phyloP scores from a whole-genome alignment of 345 rosid species.

The Euphorbia peplus region DNA sequence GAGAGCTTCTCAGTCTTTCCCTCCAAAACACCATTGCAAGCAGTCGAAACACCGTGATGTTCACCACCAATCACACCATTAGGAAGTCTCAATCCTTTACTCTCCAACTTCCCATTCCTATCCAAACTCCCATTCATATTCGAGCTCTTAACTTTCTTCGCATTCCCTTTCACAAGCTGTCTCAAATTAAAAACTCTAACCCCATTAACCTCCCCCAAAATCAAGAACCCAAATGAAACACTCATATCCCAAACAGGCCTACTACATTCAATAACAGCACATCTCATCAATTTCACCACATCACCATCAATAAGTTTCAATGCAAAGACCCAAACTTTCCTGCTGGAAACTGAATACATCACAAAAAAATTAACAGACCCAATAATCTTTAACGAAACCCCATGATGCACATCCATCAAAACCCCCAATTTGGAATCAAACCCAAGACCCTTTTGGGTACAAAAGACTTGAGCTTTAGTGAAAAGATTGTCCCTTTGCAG shows the following conservation, averaged over 20 bases:
- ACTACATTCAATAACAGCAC: constrained; percentile 63
- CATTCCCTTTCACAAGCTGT: constrained; percentile 49
- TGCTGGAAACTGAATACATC: constrained; percentile 54
- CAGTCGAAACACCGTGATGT: constrained; percentile 15
- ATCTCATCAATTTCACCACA: constrained; percentile 63
- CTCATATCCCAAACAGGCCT: constrained; percentile 61
- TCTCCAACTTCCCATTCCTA: constrained; percentile 29
- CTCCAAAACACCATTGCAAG: constrained; percentile 38
- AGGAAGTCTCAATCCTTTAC: constrained; percentile 30
- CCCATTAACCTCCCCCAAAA: constrained; percentile 74
- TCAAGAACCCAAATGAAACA: constrained; percentile 53
- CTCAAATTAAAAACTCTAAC: constrained; percentile 58
- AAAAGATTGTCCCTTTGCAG: constrained; percentile 34
- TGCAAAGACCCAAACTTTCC: constrained; percentile 58
- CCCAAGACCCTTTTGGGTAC: constrained; percentile 58
- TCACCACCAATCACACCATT: constrained; percentile 39
- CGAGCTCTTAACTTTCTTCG: constrained; percentile 37
- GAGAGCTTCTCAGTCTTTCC: constrained; percentile 42
- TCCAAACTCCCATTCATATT: constrained; percentile 21
- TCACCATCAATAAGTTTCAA: constrained; percentile 37
- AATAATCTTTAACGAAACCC: constrained; percentile 52
- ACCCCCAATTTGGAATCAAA: constrained; percentile 57
- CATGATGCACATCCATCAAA: constrained; percentile 51
- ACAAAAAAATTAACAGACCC: constrained; percentile 73
- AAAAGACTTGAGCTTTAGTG: constrained; percentile 42